These are phyloP conservation scores for Blastocystis hominis DNA, from an alignment of 352 stramenopile genomes.

Conservation along the genomic window DNA sequence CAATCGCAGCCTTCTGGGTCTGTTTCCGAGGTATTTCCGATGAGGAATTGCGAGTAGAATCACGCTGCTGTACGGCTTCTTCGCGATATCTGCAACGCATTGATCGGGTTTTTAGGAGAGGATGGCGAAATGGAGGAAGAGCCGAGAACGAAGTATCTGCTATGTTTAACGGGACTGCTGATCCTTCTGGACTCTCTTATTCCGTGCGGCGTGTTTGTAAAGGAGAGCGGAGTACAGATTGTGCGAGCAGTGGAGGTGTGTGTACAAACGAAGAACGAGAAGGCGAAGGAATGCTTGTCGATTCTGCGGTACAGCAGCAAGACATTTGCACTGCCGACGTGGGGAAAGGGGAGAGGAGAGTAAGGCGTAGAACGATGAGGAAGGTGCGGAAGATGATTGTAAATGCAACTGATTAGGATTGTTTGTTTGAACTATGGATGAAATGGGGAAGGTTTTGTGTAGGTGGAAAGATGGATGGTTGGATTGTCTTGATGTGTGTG, in stretches of 20 bases:
- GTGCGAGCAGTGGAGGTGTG: not conserved
- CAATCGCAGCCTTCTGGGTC: no score
- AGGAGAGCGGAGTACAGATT: constrained; percentile 16
- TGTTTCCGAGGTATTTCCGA: not conserved
- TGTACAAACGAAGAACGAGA: not conserved
- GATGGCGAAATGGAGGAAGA: not conserved
- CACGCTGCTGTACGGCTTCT: not conserved
- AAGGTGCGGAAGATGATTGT: not conserved
- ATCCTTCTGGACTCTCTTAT: not conserved
- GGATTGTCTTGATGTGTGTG: no score
- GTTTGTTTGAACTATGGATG: no score
- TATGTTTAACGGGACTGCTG: not conserved
- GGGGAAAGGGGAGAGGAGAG: no score
- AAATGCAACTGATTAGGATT: not conserved
- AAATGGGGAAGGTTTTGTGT: no score
- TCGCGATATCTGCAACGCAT: not conserved
- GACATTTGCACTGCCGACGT: not conserved
- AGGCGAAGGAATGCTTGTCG: not conserved
- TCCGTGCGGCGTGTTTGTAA: not conserved
- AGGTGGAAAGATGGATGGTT: no score
- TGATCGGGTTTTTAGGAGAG: not conserved
- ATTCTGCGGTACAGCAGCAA: not conserved
- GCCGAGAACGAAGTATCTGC: not conserved
- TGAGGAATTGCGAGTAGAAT: not conserved
- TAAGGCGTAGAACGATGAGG: not conserved